Conservation (phyloP, 2,329 filamentous ascomycete species). For the Colletotrichum shisoi region DNA sequence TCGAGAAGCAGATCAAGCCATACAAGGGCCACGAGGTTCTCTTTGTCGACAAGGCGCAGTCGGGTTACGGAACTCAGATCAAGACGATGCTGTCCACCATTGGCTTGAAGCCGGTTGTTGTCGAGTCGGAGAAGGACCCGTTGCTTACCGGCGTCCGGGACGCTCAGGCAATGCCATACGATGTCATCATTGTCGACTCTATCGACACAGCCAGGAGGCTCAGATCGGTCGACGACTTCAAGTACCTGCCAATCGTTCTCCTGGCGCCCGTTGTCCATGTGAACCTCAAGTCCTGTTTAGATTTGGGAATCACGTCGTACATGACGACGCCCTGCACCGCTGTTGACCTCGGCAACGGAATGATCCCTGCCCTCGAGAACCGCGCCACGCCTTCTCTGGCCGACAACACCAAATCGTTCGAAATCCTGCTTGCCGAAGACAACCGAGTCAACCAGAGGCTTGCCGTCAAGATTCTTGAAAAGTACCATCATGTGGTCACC, state of each 20-base stretch:
- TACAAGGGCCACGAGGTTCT: constrained; percentile 92
- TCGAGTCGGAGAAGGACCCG: constrained; percentile 77
- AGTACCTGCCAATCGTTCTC: constrained; percentile 95
- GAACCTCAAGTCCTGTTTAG: constrained; percentile 89
- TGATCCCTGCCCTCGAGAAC: constrained; percentile 94
- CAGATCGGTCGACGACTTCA: constrained; percentile 90
- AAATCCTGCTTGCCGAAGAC: constrained; percentile 94
- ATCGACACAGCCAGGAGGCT: constrained; percentile 88
- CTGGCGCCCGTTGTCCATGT: constrained; percentile 89
- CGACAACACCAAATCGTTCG: constrained; percentile 93
- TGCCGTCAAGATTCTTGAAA: constrained; percentile 95
- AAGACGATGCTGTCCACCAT: constrained; percentile 79
- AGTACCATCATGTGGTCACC: constrained; percentile 90
- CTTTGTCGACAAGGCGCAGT: constrained; percentile 91
- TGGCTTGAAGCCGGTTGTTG: constrained; percentile 81
- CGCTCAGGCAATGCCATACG: constrained; percentile 74
- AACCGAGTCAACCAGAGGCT: constrained; percentile 97
- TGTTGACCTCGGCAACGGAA: constrained; percentile 93
- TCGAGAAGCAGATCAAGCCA: constrained; percentile 84
- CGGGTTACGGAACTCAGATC: constrained; percentile 78
- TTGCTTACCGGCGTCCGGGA: constrained; percentile 62
- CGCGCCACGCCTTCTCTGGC: constrained; percentile 88
- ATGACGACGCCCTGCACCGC: constrained; percentile 97
- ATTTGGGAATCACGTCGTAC: constrained; percentile 97
- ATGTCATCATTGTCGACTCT: constrained; percentile 95